Evolutionary conservation across 345 rosid species (phyloP).

Genomic region (Citrus trifoliata): DNA sequence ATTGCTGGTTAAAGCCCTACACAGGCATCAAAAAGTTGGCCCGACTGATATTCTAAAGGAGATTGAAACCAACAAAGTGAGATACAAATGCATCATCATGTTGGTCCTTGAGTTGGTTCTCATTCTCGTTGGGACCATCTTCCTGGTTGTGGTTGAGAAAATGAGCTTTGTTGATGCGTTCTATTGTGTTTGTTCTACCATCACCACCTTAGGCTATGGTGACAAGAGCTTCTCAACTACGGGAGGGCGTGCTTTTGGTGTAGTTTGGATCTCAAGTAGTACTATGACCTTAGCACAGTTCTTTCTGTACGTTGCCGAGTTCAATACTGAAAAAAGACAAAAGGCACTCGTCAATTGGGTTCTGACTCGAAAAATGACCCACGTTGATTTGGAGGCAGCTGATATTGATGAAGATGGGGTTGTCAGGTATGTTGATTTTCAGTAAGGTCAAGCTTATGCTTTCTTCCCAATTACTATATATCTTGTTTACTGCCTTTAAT

Average conservation of each 20-base stretch:
- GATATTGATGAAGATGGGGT: conserved; percentile 71
- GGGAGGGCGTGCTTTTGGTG: conserved; percentile 63
- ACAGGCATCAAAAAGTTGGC: conserved; percentile 36
- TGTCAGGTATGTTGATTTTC: conserved; percentile 54
- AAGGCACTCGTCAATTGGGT: conserved; percentile 66
- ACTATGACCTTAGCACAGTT: conserved; percentile 68
- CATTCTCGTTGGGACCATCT: conserved; percentile 42
- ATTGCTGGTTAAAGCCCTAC: conserved; percentile 61
- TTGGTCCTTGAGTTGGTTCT: conserved; percentile 39
- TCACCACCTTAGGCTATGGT: conserved; percentile 87
- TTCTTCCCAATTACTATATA: neutral
- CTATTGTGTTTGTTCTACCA: conserved; percentile 79
- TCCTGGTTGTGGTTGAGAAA: conserved; percentile 44
- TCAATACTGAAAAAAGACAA: conserved; percentile 59
- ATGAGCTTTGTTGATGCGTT: conserved; percentile 51
- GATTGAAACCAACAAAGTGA: conserved; percentile 42
- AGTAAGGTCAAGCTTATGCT: neutral
- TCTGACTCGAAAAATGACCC: conserved; percentile 55
- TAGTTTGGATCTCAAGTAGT: conserved; percentile 65
- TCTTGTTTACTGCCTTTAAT: neutral
- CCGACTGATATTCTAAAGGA: conserved; percentile 49
- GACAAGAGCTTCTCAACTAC: conserved; percentile 65
- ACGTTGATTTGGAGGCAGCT: conserved; percentile 75
- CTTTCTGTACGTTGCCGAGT: conserved; percentile 60
- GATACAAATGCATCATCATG: conserved; percentile 50